A percentile compares a stretch with the other conserved stretches of the same genome.
phyloP scores from a whole-genome alignment of 148 eudicot genomes.

The Pharnaceum exiguum region DNA sequence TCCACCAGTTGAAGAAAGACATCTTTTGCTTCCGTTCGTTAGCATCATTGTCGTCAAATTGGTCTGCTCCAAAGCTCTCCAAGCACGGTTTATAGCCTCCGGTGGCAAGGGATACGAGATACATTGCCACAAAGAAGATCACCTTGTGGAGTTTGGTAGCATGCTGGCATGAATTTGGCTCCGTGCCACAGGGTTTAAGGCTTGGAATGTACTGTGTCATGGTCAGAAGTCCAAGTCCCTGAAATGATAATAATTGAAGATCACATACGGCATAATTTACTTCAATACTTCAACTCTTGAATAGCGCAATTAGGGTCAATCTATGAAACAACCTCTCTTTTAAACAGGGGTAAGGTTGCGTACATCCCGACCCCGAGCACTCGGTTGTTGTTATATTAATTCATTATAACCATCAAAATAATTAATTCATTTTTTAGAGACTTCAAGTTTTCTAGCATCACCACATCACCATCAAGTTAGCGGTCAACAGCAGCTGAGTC shows the following conservation, averaged over 20 bases:
- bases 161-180: slow-evolving; percentile 24
- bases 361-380: too few relatives aligned
- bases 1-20: slow-evolving; percentile 93
- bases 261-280: neutral
- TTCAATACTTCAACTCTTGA: neutral
- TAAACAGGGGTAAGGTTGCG: too few relatives aligned
- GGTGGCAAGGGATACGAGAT: slow-evolving; percentile 63
- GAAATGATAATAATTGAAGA: neutral
- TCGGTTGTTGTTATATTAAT: too few relatives aligned
- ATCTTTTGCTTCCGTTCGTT: slow-evolving; percentile 54
- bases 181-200: slow-evolving; percentile 42
- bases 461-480: too few relatives aligned
- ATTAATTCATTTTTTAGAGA: too few relatives aligned
- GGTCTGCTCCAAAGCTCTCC: slow-evolving; percentile 90
- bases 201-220: slow-evolving; percentile 53
- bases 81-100: slow-evolving; percentile 80
- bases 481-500: too few relatives aligned
- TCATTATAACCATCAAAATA: too few relatives aligned
- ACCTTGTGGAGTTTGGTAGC: slow-evolving; percentile 40
- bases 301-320: too few relatives aligned
- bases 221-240: slow-evolving; percentile 60
- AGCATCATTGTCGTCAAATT: slow-evolving; percentile 62
- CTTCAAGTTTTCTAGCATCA: too few relatives aligned
- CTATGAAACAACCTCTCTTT: too few relatives aligned
- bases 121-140: slow-evolving; percentile 56